phyloP scores from a whole-genome alignment of 1,139 yeast genomes.

The Saccharomycopsis hybrid region DNA sequence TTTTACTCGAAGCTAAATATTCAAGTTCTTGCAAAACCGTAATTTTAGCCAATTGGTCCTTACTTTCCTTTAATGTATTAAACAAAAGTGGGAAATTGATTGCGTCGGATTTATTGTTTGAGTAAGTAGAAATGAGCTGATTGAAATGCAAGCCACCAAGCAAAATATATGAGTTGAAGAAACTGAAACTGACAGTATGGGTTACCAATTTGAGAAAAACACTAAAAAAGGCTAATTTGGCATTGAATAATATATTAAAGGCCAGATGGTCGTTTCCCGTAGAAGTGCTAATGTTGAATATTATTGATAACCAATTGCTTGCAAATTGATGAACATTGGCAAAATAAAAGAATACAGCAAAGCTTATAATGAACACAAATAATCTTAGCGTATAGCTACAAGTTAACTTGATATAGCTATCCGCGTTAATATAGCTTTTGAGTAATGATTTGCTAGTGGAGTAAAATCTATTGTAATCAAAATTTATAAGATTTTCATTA shows the following conservation, averaged over 20 bases:
- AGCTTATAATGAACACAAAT: background rate
- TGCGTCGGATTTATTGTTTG: slow-evolving; percentile 1
- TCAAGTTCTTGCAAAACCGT: slow-evolving; percentile 16
- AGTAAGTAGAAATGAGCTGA: slow-evolving; percentile 16
- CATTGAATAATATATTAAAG: background rate
- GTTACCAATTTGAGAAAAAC: slow-evolving; percentile 7
- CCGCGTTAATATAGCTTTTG: background rate
- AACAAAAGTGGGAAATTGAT: slow-evolving; percentile 11
- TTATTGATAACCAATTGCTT: background rate
- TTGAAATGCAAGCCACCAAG: slow-evolving; percentile 18
- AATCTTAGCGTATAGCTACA: background rate
- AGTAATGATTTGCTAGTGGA: slow-evolving; percentile 1
- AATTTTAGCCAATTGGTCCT: slow-evolving; percentile 5
- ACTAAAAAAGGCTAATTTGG: slow-evolving; percentile 7
- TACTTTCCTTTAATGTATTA: slow-evolving; percentile 2
- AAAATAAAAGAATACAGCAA: background rate
- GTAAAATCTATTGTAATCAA: slow-evolving; percentile 10
- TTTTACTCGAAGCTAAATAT: slow-evolving; percentile 2
- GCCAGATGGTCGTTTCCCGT: background rate
- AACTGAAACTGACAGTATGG: background rate
- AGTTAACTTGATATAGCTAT: background rate
- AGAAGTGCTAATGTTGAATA: background rate
- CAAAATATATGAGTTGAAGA: slow-evolving; percentile 18
- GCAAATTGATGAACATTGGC: slow-evolving; percentile 5
- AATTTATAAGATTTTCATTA: slow-evolving; percentile 10